Base-by-base conservation (phyloP, 2,329 filamentous ascomycete genomes). In the Talaromyces piceae region DNA sequence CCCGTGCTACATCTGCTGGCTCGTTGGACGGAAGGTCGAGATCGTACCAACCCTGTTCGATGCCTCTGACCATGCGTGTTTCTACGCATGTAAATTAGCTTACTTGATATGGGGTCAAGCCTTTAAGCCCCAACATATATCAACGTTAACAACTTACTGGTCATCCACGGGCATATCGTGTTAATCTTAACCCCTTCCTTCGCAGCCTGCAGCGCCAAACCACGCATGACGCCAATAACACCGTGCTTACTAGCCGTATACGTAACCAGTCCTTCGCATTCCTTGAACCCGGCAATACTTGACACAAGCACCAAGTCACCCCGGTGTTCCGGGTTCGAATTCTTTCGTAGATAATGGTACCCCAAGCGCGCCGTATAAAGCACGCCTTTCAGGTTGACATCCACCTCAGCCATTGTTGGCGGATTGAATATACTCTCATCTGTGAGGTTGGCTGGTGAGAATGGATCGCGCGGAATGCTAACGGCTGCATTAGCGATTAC, bases 181-280 rank as follows among this genome's bases (percentile, higher is more conserved):
- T 58, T 58, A 27, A 57, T 45, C 13, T 45, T 47, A 23, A 55
- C 50, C 20, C 54, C 49, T 25, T 47, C 43, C 25, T 47, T 45
- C 13, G 25, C 53, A 2, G 55, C 52, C n/a, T 55, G 50, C 16
- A 58, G 28, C 30, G 59, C 57, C 18, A 62, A 26, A 43, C 23
- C 56, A 51, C 61, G 52, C 57, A 61, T 55, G 11, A 61, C 43
- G 5, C 61, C 61, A 45, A 63, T 44, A 12, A 62, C 57, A 1
- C 61, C 61, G 37, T 61, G 58, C 49, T 63, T 63, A 45, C 59
- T 59, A 5, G 59, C 59, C 3, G 55, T 59, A 48, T 61, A 59
- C 9, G 55, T 51, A 18, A 48, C 52, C 27, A 59, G 43, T 4
- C 58, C 58, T 11, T 52, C 52, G 33, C 54, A 50, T 46, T 60